phyloP scores from a whole-genome alignment of 257 asterid species.

The Ajuga chamaepitys region DNA sequence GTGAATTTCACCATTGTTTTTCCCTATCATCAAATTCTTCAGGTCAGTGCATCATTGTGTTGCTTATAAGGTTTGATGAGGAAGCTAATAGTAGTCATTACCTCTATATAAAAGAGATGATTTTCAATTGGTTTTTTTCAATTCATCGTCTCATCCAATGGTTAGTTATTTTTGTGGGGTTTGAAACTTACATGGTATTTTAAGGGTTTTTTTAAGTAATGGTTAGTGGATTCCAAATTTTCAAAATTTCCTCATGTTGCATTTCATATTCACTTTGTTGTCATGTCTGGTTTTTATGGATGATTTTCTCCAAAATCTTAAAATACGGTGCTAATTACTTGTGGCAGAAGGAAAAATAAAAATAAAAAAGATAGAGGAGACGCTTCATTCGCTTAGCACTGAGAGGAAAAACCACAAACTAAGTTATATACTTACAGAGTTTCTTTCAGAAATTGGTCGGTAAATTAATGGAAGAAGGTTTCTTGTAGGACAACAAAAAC shows the following conservation, averaged over 20 bases:
- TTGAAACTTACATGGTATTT: not conserved
- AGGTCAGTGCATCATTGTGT: slow-evolving; percentile 39
- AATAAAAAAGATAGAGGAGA: not conserved
- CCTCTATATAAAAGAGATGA: not conserved
- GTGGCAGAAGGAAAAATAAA: not conserved
- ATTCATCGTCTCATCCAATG: not conserved
- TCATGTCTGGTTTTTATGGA: not conserved
- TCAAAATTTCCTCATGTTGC: too few relatives aligned
- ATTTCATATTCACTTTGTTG: not conserved
- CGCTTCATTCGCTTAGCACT: not conserved
- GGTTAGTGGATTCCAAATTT: too few relatives aligned
- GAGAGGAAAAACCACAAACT: not conserved
- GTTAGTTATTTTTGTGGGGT: not conserved
- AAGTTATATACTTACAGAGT: not conserved
- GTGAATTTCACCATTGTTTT: slow-evolving; percentile 94
- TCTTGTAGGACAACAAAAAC: not conserved
- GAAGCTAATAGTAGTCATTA: not conserved
- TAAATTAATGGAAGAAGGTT: not conserved
- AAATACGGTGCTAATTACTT: not conserved
- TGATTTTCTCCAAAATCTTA: not conserved
- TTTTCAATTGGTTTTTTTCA: not conserved
- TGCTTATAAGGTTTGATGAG: not conserved
- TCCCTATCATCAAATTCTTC: slow-evolving; percentile 63
- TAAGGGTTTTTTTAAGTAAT: not conserved
- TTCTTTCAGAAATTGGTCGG: not conserved